A percentile compares a stretch with the other conserved stretches of the same genome.
Conservation (phyloP, 2,329 filamentous ascomycete species). For the Aspergillus piperis region DNA sequence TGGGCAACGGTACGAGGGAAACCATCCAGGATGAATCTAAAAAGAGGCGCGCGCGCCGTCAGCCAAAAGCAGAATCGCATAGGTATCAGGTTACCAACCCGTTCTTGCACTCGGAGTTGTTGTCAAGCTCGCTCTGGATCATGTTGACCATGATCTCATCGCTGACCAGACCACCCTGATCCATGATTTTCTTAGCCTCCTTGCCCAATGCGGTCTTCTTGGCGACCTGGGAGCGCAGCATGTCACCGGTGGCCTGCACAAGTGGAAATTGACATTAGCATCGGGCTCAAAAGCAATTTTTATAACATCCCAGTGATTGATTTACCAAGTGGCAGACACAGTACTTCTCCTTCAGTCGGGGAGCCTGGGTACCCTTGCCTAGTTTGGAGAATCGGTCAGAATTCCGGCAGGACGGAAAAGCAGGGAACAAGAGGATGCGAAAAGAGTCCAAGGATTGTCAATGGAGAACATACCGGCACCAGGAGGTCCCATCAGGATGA, state of each 20-base stretch:
- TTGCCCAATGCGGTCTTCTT: slow-evolving; percentile 93
- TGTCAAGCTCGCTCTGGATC: slow-evolving; percentile 96
- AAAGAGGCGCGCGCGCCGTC: slow-evolving; percentile 11
- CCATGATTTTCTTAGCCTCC: slow-evolving; percentile 99
- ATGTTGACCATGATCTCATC: slow-evolving; percentile 99
- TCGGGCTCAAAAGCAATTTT: background rate
- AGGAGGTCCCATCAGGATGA: slow-evolving; percentile 96
- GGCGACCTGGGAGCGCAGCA: slow-evolving; percentile 96
- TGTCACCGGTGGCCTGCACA: slow-evolving; percentile 88
- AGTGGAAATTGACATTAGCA: slow-evolving; percentile 13
- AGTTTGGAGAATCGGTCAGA: slow-evolving; percentile 26
- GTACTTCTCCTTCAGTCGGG: slow-evolving; percentile 97
- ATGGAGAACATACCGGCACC: slow-evolving; percentile 72
- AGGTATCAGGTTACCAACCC: slow-evolving; percentile 62
- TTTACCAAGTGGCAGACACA: slow-evolving; percentile 93
- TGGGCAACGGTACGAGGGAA: slow-evolving; percentile 97
- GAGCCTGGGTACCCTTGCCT: slow-evolving; percentile 99
- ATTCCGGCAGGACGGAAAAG: slow-evolving; percentile 8
- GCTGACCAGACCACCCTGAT: slow-evolving; percentile 93
- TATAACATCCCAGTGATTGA: slow-evolving; percentile 13
- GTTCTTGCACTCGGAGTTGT: slow-evolving; percentile 93
- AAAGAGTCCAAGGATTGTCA: background rate
- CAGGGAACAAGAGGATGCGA: background rate
- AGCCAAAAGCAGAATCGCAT: slow-evolving; percentile 10
- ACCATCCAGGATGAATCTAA: slow-evolving; percentile 95